Percentiles rank a stretch among this genome's conserved stretches.
Evolutionary conservation across 2,329 filamentous ascomycete species (phyloP).

Genomic region (Metarhizium guizhouense): DNA sequence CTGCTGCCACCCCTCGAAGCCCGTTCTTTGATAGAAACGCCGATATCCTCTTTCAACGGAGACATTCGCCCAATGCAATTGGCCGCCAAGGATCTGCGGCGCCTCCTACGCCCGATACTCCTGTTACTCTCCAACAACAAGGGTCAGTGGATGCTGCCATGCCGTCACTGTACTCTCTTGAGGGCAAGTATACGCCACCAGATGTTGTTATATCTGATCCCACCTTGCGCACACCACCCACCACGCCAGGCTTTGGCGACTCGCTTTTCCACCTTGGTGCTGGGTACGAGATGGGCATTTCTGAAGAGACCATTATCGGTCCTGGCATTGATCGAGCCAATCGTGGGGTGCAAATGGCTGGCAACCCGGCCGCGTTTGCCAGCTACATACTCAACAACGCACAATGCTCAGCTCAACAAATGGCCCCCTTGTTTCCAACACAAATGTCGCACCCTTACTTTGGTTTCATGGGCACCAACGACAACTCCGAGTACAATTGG

Average conservation of each 20-base stretch:
- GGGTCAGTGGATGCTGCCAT: slow-evolving; percentile 30
- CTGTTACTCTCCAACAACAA: slow-evolving; percentile 29
- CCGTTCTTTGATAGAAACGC: slow-evolving; percentile 35
- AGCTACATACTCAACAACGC: slow-evolving; percentile 35
- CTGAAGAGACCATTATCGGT: slow-evolving; percentile 41
- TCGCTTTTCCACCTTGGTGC: slow-evolving; percentile 32
- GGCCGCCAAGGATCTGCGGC: slow-evolving; percentile 31
- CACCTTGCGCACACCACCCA: slow-evolving; percentile 43
- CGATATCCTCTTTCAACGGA: slow-evolving; percentile 34
- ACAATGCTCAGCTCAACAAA: slow-evolving; percentile 28
- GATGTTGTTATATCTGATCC: slow-evolving; percentile 28
- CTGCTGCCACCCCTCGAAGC: slow-evolving; percentile 22
- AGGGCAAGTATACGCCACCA: slow-evolving; percentile 20
- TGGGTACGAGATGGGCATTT: slow-evolving; percentile 26
- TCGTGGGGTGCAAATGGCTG: slow-evolving; percentile 35
- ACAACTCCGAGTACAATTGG: slow-evolving; percentile 39
- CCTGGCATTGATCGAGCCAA: slow-evolving; percentile 36
- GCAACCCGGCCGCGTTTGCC: slow-evolving; percentile 31
- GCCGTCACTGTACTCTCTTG: slow-evolving; percentile 22
- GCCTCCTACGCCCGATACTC: slow-evolving; percentile 42
- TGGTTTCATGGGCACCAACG: slow-evolving; percentile 25
- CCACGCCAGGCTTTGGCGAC: slow-evolving; percentile 39
- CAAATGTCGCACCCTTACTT: slow-evolving; percentile 35
- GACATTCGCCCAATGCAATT: slow-evolving; percentile 31
- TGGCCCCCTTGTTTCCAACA: slow-evolving; percentile 9